Evolutionary conservation across 768 basidiomycete species (phyloP), one percentile per base, ranked within the genome.

Genomic region (Exsudoporus frostii): DNA sequence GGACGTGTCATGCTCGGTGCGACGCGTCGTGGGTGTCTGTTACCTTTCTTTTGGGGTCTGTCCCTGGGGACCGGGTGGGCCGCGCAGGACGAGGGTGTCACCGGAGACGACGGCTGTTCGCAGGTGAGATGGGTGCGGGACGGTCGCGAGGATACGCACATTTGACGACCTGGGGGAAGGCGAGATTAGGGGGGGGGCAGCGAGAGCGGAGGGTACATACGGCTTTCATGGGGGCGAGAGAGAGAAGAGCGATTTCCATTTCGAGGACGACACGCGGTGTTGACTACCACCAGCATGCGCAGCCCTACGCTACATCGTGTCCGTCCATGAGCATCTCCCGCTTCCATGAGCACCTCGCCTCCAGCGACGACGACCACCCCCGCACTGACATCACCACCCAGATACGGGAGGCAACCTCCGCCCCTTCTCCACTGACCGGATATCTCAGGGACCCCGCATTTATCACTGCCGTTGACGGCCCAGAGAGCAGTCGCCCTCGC

Each of bases 41-140:
- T 59, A 90, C 92, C 91, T 81, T 73, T 97, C 93, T 75, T 95
- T 96, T 1, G 92, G 85, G 50, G 86, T 83, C 69, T 93, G 91
- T 8, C 93, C 92, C 66, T 90, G 89, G 1, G 86, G 80, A 33
- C 84, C 86, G 37, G 81, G 83, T 56, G 82, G 80, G 59, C 81
- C 86, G 71, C 93, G 85, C 49, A 97, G 75, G 52, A 96, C 79
- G 52, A 95, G 82, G 38, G 92, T 88, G 70, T 96, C 94, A 34
- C 92, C 93, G 40, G 93, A 96, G 56, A 91, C 81, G 62, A 90
- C 92, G 65, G 90, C 93, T 93, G 68, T 49, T n/a, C 13, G 56
- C 51, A 55, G 5, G 57, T 63, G 55, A 67, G 64, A 50, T 46
- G 51, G 56, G 36, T 13, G 42, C 41, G n/a, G 8, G 25, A 22